Evolutionary conservation across 441 rosid genomes (phyloP), one percentile per base, ranked within the genome.

Genomic region (Arabidopsis hybrid): DNA sequence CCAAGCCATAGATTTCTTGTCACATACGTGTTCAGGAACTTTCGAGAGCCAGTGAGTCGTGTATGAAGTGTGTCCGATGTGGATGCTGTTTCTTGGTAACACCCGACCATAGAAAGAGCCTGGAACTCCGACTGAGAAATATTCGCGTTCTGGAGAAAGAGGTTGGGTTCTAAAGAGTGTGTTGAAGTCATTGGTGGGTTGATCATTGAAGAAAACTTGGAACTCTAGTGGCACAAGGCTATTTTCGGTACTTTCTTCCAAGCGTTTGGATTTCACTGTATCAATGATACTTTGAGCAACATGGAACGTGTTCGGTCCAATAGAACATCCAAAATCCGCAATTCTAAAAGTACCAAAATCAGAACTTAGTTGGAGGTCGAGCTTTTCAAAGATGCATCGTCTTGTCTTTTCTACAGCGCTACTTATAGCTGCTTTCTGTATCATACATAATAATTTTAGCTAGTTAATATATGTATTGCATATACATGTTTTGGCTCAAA

Each of bases 41-140:
- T 58, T 59, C 0, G 85, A 75, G 5, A 84, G 82, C 82, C 82
- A 75, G 17, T 78, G 80, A 16, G 56, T 66, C 7, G 80, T 59
- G 57, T 49, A 31, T 13, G 76, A 60, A 21, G 79, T 63, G 62
- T 72, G 62, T 0, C 62, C 79, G 3, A 82, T 65, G 53, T 76
- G 75, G 29, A 79, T 55, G 31, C 43, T 72, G 4, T 72, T 65
- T 61, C 31, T 35, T 1, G 82, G 85, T 52, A 78, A 78, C 40
- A 81, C 65, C 10, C 76, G 57, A 12, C 39, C 73, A 56, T 81
- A 53, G 50, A 81, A 81, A 7, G 76, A 67, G 0, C 82, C 78
- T 11, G 80, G 82, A 26, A 68, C 67, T 5, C 73, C 78, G 0
- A 46, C 67, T 0, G 73, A 71, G 9, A 72, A 67, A 74, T 81